phyloP scores from a whole-genome alignment of 306 rosid genomes.

The Senna tora region DNA sequence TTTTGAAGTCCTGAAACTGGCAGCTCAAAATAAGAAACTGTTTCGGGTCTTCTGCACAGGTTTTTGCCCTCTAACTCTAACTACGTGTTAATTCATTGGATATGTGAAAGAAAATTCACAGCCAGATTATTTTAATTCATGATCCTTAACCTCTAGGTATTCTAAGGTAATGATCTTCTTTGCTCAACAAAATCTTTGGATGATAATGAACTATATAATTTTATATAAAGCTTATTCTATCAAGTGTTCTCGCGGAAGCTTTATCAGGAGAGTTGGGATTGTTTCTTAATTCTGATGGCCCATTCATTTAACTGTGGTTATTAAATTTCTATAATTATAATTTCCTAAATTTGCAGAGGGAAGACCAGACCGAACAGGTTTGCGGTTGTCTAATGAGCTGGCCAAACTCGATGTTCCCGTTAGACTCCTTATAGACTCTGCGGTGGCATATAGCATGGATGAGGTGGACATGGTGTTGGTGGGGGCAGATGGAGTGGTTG shows the following conservation, averaged over 20 bases:
- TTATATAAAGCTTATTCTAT: slow-evolving; percentile 8
- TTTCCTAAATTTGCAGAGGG: slow-evolving; percentile 72
- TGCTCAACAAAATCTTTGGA: neutral
- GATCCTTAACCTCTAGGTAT: slow-evolving; percentile 5
- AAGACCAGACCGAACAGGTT: slow-evolving; percentile 86
- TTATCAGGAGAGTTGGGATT: slow-evolving; percentile 16
- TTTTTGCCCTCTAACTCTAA: slow-evolving; percentile 29
- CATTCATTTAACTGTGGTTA: neutral
- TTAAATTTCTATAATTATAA: slow-evolving; percentile 5
- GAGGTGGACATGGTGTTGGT: slow-evolving; percentile 97
- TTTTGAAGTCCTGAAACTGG: slow-evolving; percentile 75
- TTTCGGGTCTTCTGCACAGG: slow-evolving; percentile 96
- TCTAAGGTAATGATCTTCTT: slow-evolving; percentile 14
- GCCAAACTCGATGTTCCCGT: slow-evolving; percentile 89
- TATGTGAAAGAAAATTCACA: neutral
- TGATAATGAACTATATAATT: neutral
- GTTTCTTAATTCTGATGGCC: slow-evolving; percentile 7
- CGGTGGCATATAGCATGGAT: slow-evolving; percentile 93
- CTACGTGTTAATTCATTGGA: neutral
- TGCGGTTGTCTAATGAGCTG: slow-evolving; percentile 76
- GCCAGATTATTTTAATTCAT: slow-evolving; percentile 12
- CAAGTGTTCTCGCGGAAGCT: neutral
- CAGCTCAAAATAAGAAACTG: slow-evolving; percentile 78
- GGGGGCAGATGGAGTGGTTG: slow-evolving; percentile 98
- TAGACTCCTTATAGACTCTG: slow-evolving; percentile 93